Evolutionary conservation across 306 rosid species (phyloP).

Genomic region (Prunus mongolica): DNA sequence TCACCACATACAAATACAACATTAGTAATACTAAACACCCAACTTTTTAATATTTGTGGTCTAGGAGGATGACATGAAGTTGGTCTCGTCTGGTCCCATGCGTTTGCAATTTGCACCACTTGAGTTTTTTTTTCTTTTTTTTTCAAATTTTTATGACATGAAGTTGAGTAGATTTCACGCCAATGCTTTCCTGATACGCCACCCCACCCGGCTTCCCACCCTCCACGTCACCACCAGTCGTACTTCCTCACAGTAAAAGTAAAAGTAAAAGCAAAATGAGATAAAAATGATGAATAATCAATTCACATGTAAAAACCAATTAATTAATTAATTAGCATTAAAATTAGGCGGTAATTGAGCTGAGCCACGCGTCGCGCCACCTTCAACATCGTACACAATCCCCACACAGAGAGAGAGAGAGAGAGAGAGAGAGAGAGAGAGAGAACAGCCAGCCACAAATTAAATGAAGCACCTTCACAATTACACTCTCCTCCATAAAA

Average conservation of each 20-base stretch:
- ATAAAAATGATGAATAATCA: not conserved
- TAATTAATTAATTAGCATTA: too few relatives aligned
- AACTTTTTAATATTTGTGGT: too few relatives aligned
- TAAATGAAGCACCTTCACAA: too few relatives aligned
- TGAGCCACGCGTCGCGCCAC: constrained; percentile 1
- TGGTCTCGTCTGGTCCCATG: not conserved
- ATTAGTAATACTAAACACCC: too few relatives aligned
- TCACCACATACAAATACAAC: too few relatives aligned
- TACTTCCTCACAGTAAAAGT: not conserved
- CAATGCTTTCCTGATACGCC: not conserved
- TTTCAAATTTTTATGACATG: not conserved
- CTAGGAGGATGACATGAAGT: too few relatives aligned
- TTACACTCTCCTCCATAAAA: not conserved
- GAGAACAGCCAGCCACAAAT: too few relatives aligned
- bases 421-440: too few relatives aligned
- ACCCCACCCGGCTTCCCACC: not conserved
- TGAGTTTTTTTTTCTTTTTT: not conserved
- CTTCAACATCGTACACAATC: not conserved
- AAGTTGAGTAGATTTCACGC: constrained; percentile 1
- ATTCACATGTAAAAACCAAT: not conserved
- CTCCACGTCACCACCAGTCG: not conserved
- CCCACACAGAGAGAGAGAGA: too few relatives aligned
- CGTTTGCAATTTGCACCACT: not conserved
- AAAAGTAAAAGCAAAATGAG: not conserved
- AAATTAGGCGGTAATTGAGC: not conserved